These are phyloP conservation scores for Cordyceps farinosa DNA, from an alignment of 2,329 filamentous ascomycete species.

Conservation along the genomic window DNA sequence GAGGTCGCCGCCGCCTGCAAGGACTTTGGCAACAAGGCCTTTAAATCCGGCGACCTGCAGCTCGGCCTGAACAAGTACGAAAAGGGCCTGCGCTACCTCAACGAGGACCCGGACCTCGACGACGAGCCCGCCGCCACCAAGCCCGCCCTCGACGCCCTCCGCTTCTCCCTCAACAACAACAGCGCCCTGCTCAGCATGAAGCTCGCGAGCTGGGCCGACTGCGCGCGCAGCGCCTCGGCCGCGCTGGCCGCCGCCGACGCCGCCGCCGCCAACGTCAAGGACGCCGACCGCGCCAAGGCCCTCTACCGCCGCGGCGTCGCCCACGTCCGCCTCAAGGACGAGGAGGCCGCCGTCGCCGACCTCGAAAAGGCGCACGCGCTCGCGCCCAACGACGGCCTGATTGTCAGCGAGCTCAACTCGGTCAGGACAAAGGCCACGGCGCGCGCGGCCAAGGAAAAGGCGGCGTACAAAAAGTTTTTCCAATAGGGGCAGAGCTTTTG, in stretches of 20 bases:
- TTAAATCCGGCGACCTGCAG: constrained; percentile 71
- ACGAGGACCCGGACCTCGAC: constrained; percentile 75
- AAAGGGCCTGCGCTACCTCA: constrained; percentile 85
- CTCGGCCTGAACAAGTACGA: constrained; percentile 87
- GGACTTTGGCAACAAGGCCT: constrained; percentile 86
- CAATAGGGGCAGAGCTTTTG: constrained; percentile 33
- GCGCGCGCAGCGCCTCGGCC: constrained; percentile 63
- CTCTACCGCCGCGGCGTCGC: constrained; percentile 79
- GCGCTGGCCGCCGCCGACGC: constrained; percentile 68
- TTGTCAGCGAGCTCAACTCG: constrained; percentile 69
- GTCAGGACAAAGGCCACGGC: constrained; percentile 74
- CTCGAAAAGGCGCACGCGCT: constrained; percentile 73
- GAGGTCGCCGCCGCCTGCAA: constrained; percentile 84
- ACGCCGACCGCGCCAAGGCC: constrained; percentile 84
- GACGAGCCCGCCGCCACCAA: constrained; percentile 67
- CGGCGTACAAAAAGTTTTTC: constrained; percentile 91
- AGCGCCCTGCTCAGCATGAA: constrained; percentile 82
- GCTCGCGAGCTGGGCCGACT: constrained; percentile 67
- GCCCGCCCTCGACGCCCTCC: constrained; percentile 65
- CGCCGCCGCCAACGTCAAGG: constrained; percentile 59
- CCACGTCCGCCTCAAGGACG: constrained; percentile 72
- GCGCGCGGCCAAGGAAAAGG: constrained; percentile 82
- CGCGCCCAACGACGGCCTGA: constrained; percentile 69
- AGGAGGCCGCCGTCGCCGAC: constrained; percentile 73
- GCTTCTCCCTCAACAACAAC: constrained; percentile 86